These are phyloP conservation scores for Neospora caninum DNA, from an alignment of 169 alveolate genomes.

Conservation along the genomic window DNA sequence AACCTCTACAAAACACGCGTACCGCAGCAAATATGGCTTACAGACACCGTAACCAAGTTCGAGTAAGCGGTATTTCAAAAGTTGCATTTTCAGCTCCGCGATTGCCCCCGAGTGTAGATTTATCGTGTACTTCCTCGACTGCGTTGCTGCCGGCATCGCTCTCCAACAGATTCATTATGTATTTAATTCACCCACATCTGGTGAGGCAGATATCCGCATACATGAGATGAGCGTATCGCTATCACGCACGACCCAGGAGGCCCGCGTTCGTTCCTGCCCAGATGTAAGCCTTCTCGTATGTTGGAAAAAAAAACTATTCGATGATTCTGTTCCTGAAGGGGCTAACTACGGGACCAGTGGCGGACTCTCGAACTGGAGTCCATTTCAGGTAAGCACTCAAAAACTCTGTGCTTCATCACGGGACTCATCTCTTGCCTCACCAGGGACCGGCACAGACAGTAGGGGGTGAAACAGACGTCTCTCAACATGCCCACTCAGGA, in stretches of 20 bases:
- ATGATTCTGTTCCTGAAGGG: background rate
- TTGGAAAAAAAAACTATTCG: background rate
- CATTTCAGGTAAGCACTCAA: background rate
- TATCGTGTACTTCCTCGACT: slow-evolving; percentile 59
- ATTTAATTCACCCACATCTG: slow-evolving; percentile 65
- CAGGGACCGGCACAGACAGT: background rate
- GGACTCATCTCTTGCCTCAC: background rate
- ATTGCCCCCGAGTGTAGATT: slow-evolving; percentile 16
- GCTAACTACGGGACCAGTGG: slow-evolving; percentile 8
- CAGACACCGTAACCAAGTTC: slow-evolving; percentile 58
- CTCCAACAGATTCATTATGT: slow-evolving; percentile 54
- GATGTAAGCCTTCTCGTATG: slow-evolving; percentile 22
- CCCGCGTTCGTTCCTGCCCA: slow-evolving; percentile 68
- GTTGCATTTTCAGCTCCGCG: too few relatives aligned
- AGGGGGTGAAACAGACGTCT: background rate
- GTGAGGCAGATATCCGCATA: background rate
- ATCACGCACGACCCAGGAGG: slow-evolving; percentile 43
- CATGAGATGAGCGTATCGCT: background rate
- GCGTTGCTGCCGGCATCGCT: slow-evolving; percentile 60
- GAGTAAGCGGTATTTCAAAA: slow-evolving; percentile 44
- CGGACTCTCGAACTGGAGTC: slow-evolving; percentile 1
- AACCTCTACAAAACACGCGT: background rate
- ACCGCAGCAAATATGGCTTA: slow-evolving; percentile 62
- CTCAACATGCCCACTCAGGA: background rate
- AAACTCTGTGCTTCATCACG: background rate